Conservation (phyloP, 2,329 filamentous ascomycete species). For the Fusarium subglutinans region DNA sequence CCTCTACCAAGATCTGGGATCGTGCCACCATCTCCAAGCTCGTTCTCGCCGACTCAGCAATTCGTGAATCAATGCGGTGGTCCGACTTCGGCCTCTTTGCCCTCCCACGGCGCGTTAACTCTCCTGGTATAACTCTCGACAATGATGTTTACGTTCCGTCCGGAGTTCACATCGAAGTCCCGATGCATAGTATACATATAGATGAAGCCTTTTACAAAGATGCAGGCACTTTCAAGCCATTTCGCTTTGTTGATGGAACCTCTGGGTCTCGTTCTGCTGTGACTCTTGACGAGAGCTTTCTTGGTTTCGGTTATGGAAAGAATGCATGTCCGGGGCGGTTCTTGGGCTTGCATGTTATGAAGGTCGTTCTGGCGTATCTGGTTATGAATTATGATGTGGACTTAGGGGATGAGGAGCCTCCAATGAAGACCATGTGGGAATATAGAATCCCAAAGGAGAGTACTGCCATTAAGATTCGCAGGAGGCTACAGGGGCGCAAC, state of each 20-base stretch:
- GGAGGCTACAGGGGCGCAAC: neutral
- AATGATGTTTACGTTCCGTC: neutral
- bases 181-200: neutral
- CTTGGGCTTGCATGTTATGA: neutral
- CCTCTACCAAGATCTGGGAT: neutral
- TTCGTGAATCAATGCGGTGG: neutral
- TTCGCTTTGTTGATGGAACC: neutral
- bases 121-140: neutral
- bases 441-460: neutral
- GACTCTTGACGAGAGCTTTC: neutral
- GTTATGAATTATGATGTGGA: neutral
- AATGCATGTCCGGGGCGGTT: neutral
- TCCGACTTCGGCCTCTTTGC: neutral
- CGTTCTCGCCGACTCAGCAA: neutral
- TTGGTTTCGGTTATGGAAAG: neutral
- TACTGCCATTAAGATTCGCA: neutral
- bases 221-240: neutral
- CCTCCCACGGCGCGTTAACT: neutral
- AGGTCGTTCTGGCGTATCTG: neutral
- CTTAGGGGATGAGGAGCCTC: neutral
- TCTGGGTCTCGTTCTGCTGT: neutral
- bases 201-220: neutral
- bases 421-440: neutral
- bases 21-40: neutral
- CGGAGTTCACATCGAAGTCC: neutral